Conservation (phyloP, 2,329 filamentous ascomycete genomes). For the Hypoxylon sp. region DNA sequence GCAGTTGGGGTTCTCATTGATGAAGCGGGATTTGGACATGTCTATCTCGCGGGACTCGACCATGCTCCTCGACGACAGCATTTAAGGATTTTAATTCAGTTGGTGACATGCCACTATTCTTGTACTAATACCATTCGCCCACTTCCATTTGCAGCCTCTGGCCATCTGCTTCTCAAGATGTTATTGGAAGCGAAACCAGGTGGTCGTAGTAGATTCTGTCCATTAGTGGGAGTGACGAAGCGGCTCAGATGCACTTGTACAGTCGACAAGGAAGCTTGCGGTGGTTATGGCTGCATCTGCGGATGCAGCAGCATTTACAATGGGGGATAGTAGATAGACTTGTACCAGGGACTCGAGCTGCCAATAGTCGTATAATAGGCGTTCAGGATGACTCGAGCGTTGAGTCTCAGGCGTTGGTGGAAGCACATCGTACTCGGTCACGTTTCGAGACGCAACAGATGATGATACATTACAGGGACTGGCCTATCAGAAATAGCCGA, state of each 20-base stretch:
- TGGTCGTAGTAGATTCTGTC: conserved; percentile 6
- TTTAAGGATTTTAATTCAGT: conserved; percentile 36
- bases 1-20: conserved; percentile 25
- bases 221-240: conserved; percentile 2
- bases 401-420: conserved; percentile 41
- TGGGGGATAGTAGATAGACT: conserved; percentile 31
- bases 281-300: conserved; percentile 21
- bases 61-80: conserved; percentile 29
- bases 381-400: conserved; percentile 38
- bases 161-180: conserved; percentile 2
- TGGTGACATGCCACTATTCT: conserved; percentile 45
- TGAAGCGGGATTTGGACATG: conserved; percentile 35
- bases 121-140: conserved; percentile 51
- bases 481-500: conserved; percentile 38
- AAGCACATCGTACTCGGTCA: conserved; percentile 38
- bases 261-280: conserved; percentile 26
- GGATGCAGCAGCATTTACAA: conserved; percentile 30
- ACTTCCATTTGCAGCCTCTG: conserved; percentile 27
- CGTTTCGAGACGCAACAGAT: conserved; percentile 41
- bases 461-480: conserved; percentile 33
- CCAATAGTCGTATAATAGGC: conserved; percentile 32
- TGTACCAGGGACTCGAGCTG: conserved; percentile 23
- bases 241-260: conserved; percentile 22
- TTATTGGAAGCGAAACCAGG: not conserved
- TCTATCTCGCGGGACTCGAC: conserved; percentile 11